Base-by-base conservation (phyloP, 2,329 filamentous ascomycete species). In the Cercospora sesami region DNA sequence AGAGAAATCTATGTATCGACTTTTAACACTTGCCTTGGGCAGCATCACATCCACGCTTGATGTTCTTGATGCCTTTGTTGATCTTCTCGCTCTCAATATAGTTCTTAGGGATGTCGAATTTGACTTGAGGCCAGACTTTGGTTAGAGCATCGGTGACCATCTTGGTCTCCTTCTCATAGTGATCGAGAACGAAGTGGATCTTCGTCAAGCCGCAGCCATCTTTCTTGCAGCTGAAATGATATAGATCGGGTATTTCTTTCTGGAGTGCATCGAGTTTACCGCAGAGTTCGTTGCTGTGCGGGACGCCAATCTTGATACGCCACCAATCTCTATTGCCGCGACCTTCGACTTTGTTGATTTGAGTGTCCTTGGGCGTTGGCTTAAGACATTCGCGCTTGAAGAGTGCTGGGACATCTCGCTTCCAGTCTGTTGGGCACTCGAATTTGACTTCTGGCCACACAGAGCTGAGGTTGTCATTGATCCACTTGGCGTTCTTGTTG, bases 261-360 rank as follows among this genome's bases (percentile, higher is more conserved):
- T 16, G 55, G n/a, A 36, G 16, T 1, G 16, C 12, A 5, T 59
- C 10, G 2, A 59, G 55, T 36, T 59, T 59, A 9, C 55, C 28
- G 33, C 59, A 45, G 33, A 42, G 31, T 36, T 61, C 59, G 9
- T 61, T 2, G 2, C 33, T 42, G 36, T 61, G n/a, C 1, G 48
- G 48, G n/a, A 42, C 33, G n/a, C 33, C 59, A 4, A 61, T 61
- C 33, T 48, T 61, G 59, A 61, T 61, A n/a, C 31, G 55, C 55
- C 55, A 59, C 36, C 36, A 39, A 39, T 39, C 36, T n/a, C 36
- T n/a, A n/a, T n/a, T n/a, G 36, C 36, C 36, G 36, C 2, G 0
- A 16, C 36, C 36, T 42, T 42, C 36, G 36, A 42, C 36, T 3
- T 42, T 42, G 36, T 42, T 42, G 36, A 42, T n/a, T 8, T 2